Percentiles rank a stretch among this genome's conserved stretches.
Conservation (phyloP, 2,329 filamentous ascomycete species). For the Rosellinia necatrix region DNA sequence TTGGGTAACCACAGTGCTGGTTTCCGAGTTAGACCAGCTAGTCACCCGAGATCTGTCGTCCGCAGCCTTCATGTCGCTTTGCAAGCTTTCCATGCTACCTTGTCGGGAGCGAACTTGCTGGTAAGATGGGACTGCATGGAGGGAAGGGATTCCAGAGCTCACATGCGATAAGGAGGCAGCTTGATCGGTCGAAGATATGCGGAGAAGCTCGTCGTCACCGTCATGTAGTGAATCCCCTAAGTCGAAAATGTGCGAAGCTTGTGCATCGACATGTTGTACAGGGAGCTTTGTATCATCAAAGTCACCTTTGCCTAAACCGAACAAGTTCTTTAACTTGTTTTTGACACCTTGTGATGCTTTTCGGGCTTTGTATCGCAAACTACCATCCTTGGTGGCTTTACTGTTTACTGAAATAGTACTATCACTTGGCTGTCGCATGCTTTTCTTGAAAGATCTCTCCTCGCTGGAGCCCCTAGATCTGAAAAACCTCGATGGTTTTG, state of each 20-base stretch:
- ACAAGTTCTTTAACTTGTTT: slow-evolving; percentile 63
- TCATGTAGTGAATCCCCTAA: slow-evolving; percentile 19
- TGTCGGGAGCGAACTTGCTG: slow-evolving; percentile 56
- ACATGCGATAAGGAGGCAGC: slow-evolving; percentile 52
- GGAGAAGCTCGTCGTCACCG: slow-evolving; percentile 24
- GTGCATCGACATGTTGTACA: slow-evolving; percentile 58
- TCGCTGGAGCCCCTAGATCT: slow-evolving; percentile 44
- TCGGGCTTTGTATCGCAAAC: slow-evolving; percentile 58
- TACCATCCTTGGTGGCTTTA: slow-evolving; percentile 38
- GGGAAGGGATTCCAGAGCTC: slow-evolving; percentile 53
- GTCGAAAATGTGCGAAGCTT: slow-evolving; percentile 40
- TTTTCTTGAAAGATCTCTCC: slow-evolving; percentile 46
- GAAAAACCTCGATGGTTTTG: slow-evolving; percentile 52
- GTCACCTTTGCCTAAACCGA: slow-evolving; percentile 49
- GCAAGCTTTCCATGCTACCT: slow-evolving; percentile 59
- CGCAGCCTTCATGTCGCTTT: slow-evolving; percentile 45
- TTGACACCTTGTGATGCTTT: slow-evolving; percentile 67
- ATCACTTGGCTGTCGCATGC: slow-evolving; percentile 55
- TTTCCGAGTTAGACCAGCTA: slow-evolving; percentile 71
- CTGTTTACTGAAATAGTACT: slow-evolving; percentile 43
- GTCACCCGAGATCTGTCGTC: slow-evolving; percentile 69
- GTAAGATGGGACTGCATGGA: slow-evolving; percentile 53
- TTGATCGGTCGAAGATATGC: slow-evolving; percentile 23
- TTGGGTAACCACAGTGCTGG: slow-evolving; percentile 57
- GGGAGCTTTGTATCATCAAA: slow-evolving; percentile 47